Percentiles rank a stretch among this genome's conserved stretches.
phyloP scores from a whole-genome alignment of 805 yeast species.

The Candida caryicola region DNA sequence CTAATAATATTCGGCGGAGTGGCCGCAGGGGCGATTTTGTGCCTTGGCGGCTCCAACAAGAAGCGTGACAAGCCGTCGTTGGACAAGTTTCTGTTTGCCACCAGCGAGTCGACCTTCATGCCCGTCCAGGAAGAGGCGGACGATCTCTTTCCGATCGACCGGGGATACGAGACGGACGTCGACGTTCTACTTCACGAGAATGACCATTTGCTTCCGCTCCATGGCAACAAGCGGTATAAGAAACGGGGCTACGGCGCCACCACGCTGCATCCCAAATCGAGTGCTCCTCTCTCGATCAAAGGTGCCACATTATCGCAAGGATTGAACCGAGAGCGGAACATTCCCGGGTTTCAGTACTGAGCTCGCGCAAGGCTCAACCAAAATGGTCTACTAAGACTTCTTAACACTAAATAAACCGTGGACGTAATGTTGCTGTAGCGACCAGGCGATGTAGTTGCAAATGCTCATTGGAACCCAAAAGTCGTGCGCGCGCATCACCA shows the following conservation, averaged over 20 bases:
- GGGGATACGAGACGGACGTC: constrained; percentile 44
- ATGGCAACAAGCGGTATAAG: constrained; percentile 15
- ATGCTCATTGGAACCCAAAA: background rate
- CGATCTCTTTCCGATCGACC: constrained; percentile 23
- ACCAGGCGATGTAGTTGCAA: background rate
- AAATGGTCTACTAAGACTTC: too few species aligned
- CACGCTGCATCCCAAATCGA: background rate
- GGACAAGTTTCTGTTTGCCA: constrained; percentile 3
- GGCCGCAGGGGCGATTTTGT: constrained; percentile 10
- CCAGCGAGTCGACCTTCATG: constrained; percentile 33
- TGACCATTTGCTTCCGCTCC: constrained; percentile 29
- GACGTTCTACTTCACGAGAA: constrained; percentile 32
- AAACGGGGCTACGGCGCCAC: constrained; percentile 20
- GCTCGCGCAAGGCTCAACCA: too few species aligned
- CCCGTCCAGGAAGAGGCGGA: constrained; percentile 33
- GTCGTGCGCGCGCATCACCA: background rate
- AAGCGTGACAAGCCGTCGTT: constrained; percentile 2
- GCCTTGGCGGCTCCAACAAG: constrained; percentile 7
- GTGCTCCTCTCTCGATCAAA: constrained; percentile 26
- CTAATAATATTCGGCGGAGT: constrained; percentile 37
- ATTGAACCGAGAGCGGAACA: constrained; percentile 24
- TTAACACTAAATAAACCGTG: too few species aligned
- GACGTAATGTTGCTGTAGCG: too few species aligned
- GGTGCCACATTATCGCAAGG: constrained; percentile 18
- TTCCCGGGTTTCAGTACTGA: constrained; percentile 14